These are phyloP conservation scores for Bruguiera hainesii DNA, from an alignment of 441 rosid genomes.

Conservation along the genomic window DNA sequence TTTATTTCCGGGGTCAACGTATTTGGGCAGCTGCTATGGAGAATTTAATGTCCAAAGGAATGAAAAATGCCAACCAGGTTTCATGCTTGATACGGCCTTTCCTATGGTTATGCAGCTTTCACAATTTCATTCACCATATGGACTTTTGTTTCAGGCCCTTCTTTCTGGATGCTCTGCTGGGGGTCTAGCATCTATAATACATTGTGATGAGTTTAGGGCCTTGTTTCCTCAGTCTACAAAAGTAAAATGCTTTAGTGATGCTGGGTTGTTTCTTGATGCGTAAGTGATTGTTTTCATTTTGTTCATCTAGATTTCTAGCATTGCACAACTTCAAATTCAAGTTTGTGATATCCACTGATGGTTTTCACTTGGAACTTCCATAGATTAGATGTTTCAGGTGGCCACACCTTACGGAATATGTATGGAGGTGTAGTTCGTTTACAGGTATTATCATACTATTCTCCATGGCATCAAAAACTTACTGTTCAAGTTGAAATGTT, in stretches of 20 bases:
- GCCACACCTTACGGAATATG: constrained; percentile 54
- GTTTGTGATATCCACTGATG: neutral
- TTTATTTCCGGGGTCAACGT: constrained; percentile 81
- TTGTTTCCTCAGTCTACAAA: constrained; percentile 53
- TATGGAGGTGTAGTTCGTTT: constrained; percentile 65
- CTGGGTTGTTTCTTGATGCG: constrained; percentile 87
- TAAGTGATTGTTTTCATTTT: constrained; percentile 28
- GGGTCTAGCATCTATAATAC: constrained; percentile 75
- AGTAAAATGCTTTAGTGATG: constrained; percentile 93
- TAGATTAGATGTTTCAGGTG: constrained; percentile 81
- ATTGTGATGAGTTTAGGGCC: constrained; percentile 69
- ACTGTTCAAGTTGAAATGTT: neutral
- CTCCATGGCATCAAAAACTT: neutral
- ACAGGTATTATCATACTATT: constrained; percentile 41
- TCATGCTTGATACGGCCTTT: constrained; percentile 11
- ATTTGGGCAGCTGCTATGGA: constrained; percentile 92
- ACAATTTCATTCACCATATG: neutral
- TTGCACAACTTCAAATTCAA: neutral
- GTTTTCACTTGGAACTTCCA: constrained; percentile 17
- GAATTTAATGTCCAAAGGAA: constrained; percentile 68
- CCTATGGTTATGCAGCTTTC: constrained; percentile 1
- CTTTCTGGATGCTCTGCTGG: constrained; percentile 96
- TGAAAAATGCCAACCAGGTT: constrained; percentile 69
- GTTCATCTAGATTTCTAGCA: neutral
- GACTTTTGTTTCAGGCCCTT: constrained; percentile 49